Evolutionary conservation across 2,329 filamentous ascomycete genomes (phyloP).

Genomic region (Neonectria coccinea): DNA sequence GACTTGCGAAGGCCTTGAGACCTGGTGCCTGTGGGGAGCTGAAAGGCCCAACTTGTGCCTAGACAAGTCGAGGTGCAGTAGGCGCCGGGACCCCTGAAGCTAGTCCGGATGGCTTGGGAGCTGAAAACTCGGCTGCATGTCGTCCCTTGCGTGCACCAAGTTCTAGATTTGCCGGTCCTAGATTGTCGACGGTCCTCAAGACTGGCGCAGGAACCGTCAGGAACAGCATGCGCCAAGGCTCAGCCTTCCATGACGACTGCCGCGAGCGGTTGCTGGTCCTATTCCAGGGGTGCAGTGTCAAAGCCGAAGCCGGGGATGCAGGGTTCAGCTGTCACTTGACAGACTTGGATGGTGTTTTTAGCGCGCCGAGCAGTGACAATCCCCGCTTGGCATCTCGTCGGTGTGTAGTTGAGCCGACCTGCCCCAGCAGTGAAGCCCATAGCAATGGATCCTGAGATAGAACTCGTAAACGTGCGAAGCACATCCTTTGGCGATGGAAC

Average conservation of each 20-base stretch:
- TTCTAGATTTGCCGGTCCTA: constrained; percentile 1
- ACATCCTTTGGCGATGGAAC: background rate
- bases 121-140: constrained; percentile 35
- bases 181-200: background rate
- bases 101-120: constrained; percentile 38
- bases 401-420: constrained; percentile 22
- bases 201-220: constrained; percentile 7
- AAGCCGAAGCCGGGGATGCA: background rate
- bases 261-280: background rate
- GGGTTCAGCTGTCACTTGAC: background rate
- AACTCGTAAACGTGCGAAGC: background rate
- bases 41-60: constrained; percentile 31
- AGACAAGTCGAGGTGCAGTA: constrained; percentile 34
- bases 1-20: constrained; percentile 25
- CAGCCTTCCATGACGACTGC: background rate
- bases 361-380: constrained; percentile 12
- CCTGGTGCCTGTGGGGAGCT: constrained; percentile 27
- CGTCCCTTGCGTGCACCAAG: background rate
- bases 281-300: background rate
- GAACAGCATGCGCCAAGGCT: background rate
- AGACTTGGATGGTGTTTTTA: constrained; percentile 18
- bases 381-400: constrained; percentile 11
- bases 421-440: background rate
- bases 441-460: background rate
- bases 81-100: constrained; percentile 41